phyloP scores from a whole-genome alignment of 2,329 filamentous ascomycete species.

The Cadophora sp. region DNA sequence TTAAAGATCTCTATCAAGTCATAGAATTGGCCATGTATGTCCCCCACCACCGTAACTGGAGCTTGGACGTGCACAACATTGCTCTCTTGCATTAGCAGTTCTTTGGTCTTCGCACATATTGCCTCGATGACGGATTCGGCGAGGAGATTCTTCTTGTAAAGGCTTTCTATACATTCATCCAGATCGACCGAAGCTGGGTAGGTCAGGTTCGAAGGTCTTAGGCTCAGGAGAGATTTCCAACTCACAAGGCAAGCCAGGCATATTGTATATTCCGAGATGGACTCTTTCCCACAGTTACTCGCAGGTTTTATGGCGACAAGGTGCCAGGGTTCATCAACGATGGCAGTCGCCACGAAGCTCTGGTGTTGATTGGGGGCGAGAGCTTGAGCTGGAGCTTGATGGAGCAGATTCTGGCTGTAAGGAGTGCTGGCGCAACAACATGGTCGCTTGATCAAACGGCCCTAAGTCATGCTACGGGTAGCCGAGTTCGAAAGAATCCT shows the following conservation, averaged over 20 bases:
- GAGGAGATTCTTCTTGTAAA: conserved; percentile 96
- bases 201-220: conserved; percentile 18
- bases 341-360: conserved; percentile 36
- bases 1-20: conserved; percentile 99
- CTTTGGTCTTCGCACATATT: conserved; percentile 98
- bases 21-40: conserved; percentile 99
- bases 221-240: conserved; percentile 21
- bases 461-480: conserved; percentile 17
- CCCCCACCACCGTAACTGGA: conserved; percentile 95
- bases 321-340: conserved; percentile 26
- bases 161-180: conserved; percentile 95
- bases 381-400: conserved; percentile 36
- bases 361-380: conserved; percentile 32
- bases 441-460: conserved; percentile 37
- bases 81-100: conserved; percentile 99
- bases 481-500: not conserved
- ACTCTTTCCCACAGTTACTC: not conserved
- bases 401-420: conserved; percentile 38
- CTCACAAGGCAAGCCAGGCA: conserved; percentile 65
- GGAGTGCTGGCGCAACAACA: conserved; percentile 43
- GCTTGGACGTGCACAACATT: conserved; percentile 98
- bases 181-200: conserved; percentile 87
- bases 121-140: conserved; percentile 98
- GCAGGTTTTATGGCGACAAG: conserved; percentile 1
- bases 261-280: conserved; percentile 46